Percentiles rank a stretch among this genome's conserved stretches.
Conservation (phyloP, 331 rosid genomes). For the Pyracantha coccinea region DNA sequence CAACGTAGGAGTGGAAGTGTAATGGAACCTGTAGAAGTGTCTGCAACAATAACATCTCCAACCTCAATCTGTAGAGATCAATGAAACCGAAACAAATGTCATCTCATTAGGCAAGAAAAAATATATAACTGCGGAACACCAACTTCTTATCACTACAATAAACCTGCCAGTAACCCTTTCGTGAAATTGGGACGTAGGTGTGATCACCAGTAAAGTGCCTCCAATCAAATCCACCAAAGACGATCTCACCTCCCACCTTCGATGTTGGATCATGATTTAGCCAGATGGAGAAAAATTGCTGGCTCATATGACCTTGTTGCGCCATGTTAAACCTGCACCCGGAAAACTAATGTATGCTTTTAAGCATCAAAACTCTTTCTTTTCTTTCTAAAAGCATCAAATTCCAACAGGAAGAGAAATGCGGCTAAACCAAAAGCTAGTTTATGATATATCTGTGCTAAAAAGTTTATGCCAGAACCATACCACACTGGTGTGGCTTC, state of each 20-base stretch:
- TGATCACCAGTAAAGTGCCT: slow-evolving; percentile 63
- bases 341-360: not conserved
- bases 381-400: not conserved
- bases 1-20: slow-evolving; percentile 3
- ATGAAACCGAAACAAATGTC: not conserved
- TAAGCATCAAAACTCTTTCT: not conserved
- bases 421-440: not conserved
- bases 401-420: not conserved
- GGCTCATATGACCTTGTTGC: slow-evolving; percentile 34
- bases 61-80: slow-evolving; percentile 44
- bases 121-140: not conserved
- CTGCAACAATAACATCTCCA: slow-evolving; percentile 56
- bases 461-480: not conserved
- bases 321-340: slow-evolving; percentile 61
- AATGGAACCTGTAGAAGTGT: slow-evolving; percentile 49
- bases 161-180: slow-evolving; percentile 76
- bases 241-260: slow-evolving; percentile 64
- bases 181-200: slow-evolving; percentile 50
- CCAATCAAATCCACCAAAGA: slow-evolving; percentile 69
- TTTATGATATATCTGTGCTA: not conserved
- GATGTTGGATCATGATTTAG: slow-evolving; percentile 42
- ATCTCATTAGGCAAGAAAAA: not conserved
- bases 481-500: slow-evolving; percentile 71
- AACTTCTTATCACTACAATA: not conserved
- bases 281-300: slow-evolving; percentile 61